Base-by-base conservation (phyloP, 2,329 filamentous ascomycete genomes). In the Fusarium sp. region DNA sequence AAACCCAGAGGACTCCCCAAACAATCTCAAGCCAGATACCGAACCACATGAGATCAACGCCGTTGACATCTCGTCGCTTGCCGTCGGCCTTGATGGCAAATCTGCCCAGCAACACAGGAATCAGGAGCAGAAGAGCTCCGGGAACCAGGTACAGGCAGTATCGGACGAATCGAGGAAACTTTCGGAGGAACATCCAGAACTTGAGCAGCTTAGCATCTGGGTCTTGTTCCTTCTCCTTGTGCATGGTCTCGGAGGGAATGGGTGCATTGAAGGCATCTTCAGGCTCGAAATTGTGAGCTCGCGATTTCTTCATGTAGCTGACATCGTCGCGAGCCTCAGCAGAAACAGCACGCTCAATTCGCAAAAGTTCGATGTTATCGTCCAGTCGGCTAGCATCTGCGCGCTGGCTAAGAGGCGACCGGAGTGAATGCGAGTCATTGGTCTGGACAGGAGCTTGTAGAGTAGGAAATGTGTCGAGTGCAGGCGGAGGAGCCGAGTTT, bases 21-120 rank as follows among this genome's bases (percentile, higher is more conserved):
- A 98, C 86, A 43, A 97, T 93, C 79, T 97, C 93, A 19, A 98
- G 85, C 95, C 95, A 98, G 67, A 98, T 93, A 30, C 92, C 92
- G 76, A 98, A 98, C 95, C 95, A 98, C 63, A 93, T 83, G 45
- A 98, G 82, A 67, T 89, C 77, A 0, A 97, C 93, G 21, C 85
- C 86, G 9, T 86, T 86, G 14, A 87, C 88, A 3, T 91, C 77
- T 14, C 80, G 76, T 19, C 80, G 76, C n/a, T 77, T 75, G 7
- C 77, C 69, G 4, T 79, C 61, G 7, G 19, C 21, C n/a, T 79
- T 72, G 26, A 81, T 77, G n/a, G 76, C 81, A 30, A 80, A 79
- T 16, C 76, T 74, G 25, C 82, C 84, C 41, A 84, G 75, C 9
- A 86, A 75, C 11, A 86, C 78, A 2, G 84, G 84, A 10, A 84